Conservation (phyloP, 2,329 filamentous ascomycete genomes). For the Neoscytalidium dimidiatum region DNA sequence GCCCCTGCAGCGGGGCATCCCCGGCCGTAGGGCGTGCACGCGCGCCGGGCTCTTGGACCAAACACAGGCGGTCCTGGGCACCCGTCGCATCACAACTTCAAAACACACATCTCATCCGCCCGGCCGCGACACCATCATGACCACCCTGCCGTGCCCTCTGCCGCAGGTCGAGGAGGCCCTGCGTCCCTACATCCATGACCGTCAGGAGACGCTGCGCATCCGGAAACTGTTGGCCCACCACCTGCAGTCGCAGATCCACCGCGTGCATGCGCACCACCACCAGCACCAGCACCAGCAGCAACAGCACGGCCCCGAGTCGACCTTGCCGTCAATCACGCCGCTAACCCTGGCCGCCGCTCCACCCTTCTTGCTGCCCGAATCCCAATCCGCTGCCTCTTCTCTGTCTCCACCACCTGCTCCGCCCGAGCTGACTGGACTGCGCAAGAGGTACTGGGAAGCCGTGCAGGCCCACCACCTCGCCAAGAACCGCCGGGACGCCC, state of each 20-base stretch:
- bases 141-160: constrained; percentile 34
- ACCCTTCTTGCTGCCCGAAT: constrained; percentile 23
- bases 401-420: neutral
- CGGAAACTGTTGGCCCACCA: constrained; percentile 36
- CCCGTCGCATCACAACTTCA: neutral
- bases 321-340: constrained; percentile 30
- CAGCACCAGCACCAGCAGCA: constrained; percentile 23
- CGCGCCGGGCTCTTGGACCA: too few relatives aligned
- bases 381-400: neutral
- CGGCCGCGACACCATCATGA: constrained; percentile 8
- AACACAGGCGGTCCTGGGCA: neutral
- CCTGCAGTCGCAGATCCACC: constrained; percentile 30
- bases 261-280: constrained; percentile 26
- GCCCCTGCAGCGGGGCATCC: neutral
- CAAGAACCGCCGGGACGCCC: constrained; percentile 39
- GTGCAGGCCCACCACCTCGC: constrained; percentile 46
- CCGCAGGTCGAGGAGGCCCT: constrained; percentile 38
- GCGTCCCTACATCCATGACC: constrained; percentile 37
- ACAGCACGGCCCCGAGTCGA: neutral
- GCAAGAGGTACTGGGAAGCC: constrained; percentile 49
- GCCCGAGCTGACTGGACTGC: constrained; percentile 44
- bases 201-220: constrained; percentile 39
- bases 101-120: neutral
- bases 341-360: constrained; percentile 35
- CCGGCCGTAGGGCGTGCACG: too few relatives aligned